A percentile compares a stretch with the other conserved stretches of the same genome.
Conservation (phyloP, 2,329 filamentous ascomycete species). For the Colletotrichum neosansevieriae region DNA sequence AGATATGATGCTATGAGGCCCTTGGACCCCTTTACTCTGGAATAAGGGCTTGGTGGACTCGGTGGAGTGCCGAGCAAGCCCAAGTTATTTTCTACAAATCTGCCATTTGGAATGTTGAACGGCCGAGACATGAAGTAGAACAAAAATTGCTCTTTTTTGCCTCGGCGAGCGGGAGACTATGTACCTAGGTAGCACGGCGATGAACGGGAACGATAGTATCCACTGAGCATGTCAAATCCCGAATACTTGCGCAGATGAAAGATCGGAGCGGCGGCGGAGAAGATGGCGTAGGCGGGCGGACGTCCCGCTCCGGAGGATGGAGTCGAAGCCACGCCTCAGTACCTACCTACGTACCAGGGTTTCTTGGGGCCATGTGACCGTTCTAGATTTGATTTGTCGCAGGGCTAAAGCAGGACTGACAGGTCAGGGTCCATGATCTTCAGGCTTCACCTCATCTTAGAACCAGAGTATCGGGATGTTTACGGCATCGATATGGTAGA, state of each 20-base stretch:
- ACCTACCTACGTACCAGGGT: neutral
- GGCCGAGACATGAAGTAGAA: neutral
- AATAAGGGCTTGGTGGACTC: too few relatives aligned
- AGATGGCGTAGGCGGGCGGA: too few relatives aligned
- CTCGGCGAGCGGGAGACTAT: neutral
- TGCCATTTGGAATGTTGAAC: neutral
- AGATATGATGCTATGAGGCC: too few relatives aligned
- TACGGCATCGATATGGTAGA: neutral
- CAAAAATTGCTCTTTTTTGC: neutral
- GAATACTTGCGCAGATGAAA: neutral
- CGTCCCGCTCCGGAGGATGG: constrained; percentile 3
- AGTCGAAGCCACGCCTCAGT: neutral
- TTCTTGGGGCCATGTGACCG: constrained; percentile 1
- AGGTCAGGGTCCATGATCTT: neutral
- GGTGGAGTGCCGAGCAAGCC: neutral
- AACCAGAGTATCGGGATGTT: neutral
- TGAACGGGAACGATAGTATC: neutral
- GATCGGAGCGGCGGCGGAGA: neutral
- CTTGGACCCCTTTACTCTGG: too few relatives aligned
- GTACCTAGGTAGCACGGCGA: neutral
- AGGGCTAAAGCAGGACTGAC: neutral
- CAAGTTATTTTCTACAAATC: neutral
- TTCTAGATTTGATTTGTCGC: neutral
- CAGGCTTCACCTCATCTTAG: neutral
- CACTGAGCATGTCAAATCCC: constrained; percentile 32